phyloP scores from a whole-genome alignment of 306 rosid genomes.

The Trifolium dubium region DNA sequence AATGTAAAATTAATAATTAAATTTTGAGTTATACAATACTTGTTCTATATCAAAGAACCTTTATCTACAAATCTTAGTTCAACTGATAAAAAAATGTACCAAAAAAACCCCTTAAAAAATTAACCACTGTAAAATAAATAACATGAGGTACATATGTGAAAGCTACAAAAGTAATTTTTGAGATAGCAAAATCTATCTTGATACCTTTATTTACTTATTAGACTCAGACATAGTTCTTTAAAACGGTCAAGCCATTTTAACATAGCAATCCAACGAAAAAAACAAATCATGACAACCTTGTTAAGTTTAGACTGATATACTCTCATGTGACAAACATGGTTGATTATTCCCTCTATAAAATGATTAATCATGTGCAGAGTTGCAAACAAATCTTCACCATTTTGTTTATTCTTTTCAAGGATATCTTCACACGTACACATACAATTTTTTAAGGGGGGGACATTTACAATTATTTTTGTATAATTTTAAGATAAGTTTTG shows the following conservation, averaged over 20 bases:
- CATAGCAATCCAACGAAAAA: neutral
- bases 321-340: conserved; percentile 21
- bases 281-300: conserved; percentile 7
- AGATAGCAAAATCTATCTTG: neutral
- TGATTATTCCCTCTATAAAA: neutral
- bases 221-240: neutral
- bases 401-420: neutral
- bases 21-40: neutral
- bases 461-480: no score
- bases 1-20: no score
- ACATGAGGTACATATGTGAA: neutral
- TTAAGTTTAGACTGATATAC: neutral
- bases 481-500: neutral
- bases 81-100: no score
- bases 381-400: neutral
- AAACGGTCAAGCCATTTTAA: neutral
- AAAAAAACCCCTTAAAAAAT: neutral
- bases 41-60: neutral
- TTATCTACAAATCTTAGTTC: neutral
- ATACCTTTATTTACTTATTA: neutral
- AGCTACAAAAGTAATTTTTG: neutral
- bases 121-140: neutral
- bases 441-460: neutral
- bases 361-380: neutral
- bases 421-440: neutral